These are phyloP conservation scores for Hanseniaspora lindneri DNA, from an alignment of 805 yeast species.

Conservation along the genomic window DNA sequence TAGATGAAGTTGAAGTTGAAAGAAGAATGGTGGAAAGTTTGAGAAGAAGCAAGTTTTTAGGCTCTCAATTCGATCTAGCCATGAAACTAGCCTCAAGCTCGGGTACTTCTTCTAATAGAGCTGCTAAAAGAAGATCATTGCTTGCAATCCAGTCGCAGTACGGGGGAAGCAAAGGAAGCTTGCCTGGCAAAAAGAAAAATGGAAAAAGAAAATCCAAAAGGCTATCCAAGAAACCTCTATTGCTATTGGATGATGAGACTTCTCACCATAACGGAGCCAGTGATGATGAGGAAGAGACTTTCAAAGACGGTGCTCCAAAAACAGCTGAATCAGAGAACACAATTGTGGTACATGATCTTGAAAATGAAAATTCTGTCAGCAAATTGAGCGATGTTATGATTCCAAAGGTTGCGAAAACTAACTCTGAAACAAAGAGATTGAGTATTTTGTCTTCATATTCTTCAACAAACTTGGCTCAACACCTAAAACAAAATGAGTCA, in stretches of 20 bases:
- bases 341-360: constrained; percentile 1
- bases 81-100: constrained; percentile 14
- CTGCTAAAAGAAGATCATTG: constrained; percentile 15
- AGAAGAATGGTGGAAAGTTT: constrained; percentile 32
- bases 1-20: constrained; percentile 19
- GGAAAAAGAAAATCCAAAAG: constrained; percentile 11
- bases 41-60: constrained; percentile 36
- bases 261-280: constrained; percentile 1
- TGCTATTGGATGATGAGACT: constrained; percentile 1
- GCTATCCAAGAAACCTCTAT: not conserved
- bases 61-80: constrained; percentile 25
- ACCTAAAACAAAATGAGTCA: constrained; percentile 45
- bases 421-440: constrained; percentile 47
- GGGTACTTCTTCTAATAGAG: not conserved
- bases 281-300: not conserved
- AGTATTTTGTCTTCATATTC: constrained; percentile 65
- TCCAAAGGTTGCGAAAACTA: constrained; percentile 60
- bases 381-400: constrained; percentile 51
- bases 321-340: constrained; percentile 12
- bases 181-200: constrained; percentile 16
- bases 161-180: constrained; percentile 24
- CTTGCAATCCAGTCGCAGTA: constrained; percentile 28
- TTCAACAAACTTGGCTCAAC: constrained; percentile 33
- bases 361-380: constrained; percentile 32
- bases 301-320: constrained; percentile 8